Evolutionary conservation across 2,329 filamentous ascomycete species (phyloP).

Genomic region (Beauveria bassiana): DNA sequence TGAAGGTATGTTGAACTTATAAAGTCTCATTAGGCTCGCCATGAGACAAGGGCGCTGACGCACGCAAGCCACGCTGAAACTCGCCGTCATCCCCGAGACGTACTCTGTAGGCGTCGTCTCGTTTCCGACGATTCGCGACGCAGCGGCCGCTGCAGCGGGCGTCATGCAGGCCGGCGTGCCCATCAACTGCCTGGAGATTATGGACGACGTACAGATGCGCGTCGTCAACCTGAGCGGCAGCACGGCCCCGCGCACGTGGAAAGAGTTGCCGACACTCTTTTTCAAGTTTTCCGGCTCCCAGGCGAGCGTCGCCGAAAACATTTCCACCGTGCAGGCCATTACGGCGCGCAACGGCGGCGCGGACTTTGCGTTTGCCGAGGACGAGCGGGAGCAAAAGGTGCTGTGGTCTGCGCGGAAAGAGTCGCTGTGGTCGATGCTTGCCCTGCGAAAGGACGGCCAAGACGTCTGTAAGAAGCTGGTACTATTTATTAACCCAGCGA

Average conservation of each 20-base stretch:
- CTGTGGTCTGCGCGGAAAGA: constrained; percentile 79
- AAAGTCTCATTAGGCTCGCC: neutral
- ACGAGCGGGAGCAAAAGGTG: constrained; percentile 61
- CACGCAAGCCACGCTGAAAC: constrained; percentile 60
- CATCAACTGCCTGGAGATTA: constrained; percentile 73
- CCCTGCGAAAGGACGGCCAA: constrained; percentile 55
- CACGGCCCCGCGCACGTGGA: constrained; percentile 62
- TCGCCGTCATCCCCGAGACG: constrained; percentile 68
- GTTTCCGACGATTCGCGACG: constrained; percentile 69
- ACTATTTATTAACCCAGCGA: neutral
- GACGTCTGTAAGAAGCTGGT: constrained; percentile 40
- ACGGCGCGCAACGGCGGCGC: constrained; percentile 56
- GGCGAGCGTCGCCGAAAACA: constrained; percentile 70
- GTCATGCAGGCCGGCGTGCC: constrained; percentile 71
- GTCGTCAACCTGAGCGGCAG: constrained; percentile 70
- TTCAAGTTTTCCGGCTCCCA: constrained; percentile 82
- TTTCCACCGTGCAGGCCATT: constrained; percentile 59
- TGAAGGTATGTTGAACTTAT: constrained; percentile 39
- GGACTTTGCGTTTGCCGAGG: constrained; percentile 69
- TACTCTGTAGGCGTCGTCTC: constrained; percentile 72
- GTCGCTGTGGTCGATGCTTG: constrained; percentile 75
- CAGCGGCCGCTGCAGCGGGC: constrained; percentile 63
- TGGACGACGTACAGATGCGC: constrained; percentile 83
- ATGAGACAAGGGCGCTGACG: neutral
- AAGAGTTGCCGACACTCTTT: constrained; percentile 69